Evolutionary conservation across 306 rosid genomes (phyloP).

Genomic region (Sphenostylis stenocarpa): DNA sequence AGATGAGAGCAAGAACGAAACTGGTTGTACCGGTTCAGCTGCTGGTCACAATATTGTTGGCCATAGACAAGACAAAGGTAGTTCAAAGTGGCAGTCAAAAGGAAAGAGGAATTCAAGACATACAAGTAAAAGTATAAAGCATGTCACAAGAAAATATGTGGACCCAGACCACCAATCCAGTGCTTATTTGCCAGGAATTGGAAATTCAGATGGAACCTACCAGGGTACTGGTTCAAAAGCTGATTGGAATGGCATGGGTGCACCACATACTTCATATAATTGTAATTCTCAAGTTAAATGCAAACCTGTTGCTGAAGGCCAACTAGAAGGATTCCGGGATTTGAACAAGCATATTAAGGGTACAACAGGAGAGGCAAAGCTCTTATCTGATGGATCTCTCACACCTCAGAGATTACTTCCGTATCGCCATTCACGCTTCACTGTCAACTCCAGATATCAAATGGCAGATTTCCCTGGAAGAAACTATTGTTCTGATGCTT

Average conservation of each 20-base stretch:
- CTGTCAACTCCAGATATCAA: conserved; percentile 70
- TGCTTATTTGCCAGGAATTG: conserved; percentile 49
- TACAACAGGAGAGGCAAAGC: conserved; percentile 42
- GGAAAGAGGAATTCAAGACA: conserved; percentile 92
- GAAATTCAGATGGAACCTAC: conserved; percentile 42
- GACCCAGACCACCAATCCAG: conserved; percentile 51
- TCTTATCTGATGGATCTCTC: conserved; percentile 54
- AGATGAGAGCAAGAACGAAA: conserved; percentile 52
- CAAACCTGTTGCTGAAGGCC: conserved; percentile 53
- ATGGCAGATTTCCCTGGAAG: conserved; percentile 54
- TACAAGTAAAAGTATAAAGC: conserved; percentile 57
- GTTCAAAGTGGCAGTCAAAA: conserved; percentile 94
- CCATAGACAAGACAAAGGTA: conserved; percentile 58
- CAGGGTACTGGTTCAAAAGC: conserved; percentile 51
- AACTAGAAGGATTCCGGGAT: conserved; percentile 44
- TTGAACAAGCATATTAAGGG: conserved; percentile 46
- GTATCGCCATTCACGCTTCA: conserved; percentile 78
- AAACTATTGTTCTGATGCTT: conserved; percentile 45
- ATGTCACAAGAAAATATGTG: conserved; percentile 50
- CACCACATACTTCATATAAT: conserved; percentile 38
- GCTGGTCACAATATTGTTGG: conserved; percentile 42
- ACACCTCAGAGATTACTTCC: conserved; percentile 73
- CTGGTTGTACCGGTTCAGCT: conserved; percentile 60
- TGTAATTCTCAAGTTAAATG: conserved; percentile 44
- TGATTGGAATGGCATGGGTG: conserved; percentile 47